Conservation (phyloP, 306 rosid genomes). For the Quercus berberidifolia region DNA sequence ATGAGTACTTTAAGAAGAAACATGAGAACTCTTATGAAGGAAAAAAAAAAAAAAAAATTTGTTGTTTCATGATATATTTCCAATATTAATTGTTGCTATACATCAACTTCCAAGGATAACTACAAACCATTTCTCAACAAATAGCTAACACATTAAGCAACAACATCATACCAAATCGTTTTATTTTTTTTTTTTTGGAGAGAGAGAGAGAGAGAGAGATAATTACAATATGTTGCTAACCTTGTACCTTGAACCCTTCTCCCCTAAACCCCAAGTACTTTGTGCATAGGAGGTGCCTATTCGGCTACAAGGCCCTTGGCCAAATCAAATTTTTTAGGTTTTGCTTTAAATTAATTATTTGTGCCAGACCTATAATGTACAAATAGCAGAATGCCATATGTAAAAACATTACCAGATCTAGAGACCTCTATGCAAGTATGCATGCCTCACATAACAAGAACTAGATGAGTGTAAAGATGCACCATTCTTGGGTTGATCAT, state of each 20-base stretch:
- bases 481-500: too few species aligned
- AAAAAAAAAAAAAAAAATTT: neutral
- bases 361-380: neutral
- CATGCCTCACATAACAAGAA: too few species aligned
- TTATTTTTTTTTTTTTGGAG: neutral
- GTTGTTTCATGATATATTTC: too few species aligned
- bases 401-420: too few species aligned
- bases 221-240: too few species aligned
- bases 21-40: neutral
- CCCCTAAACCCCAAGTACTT: too few species aligned
- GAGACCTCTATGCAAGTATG: too few species aligned
- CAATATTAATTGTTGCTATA: neutral
- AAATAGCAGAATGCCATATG: neutral
- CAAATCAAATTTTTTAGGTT: neutral
- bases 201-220: too few species aligned
- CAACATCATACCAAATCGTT: neutral
- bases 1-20: neutral
- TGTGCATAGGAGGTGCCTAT: too few species aligned
- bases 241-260: fast-evolving
- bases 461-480: too few species aligned
- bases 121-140: neutral
- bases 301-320: too few species aligned
- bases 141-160: neutral
- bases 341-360: neutral
- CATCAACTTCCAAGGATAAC: neutral